Conservation (phyloP, 2,329 filamentous ascomycete species). For the Calonectria hawksworthii region DNA sequence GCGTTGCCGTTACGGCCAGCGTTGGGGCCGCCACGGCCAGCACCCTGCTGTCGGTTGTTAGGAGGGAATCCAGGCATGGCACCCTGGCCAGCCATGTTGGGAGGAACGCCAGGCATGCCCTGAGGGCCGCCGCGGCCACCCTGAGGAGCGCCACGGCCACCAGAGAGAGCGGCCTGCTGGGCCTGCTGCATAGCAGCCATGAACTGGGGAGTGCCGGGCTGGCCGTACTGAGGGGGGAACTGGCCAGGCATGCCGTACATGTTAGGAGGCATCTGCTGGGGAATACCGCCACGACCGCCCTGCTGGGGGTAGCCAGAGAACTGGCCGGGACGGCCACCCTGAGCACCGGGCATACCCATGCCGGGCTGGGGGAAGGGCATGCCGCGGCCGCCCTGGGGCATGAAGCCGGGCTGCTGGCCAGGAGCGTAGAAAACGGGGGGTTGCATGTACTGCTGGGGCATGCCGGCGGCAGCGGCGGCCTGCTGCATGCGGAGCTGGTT, state of each 20-base stretch:
- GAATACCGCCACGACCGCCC: constrained; percentile 88
- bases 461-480: constrained; percentile 89
- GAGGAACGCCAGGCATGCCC: constrained; percentile 80
- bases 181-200: constrained; percentile 87
- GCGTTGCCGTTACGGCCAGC: constrained; percentile 60
- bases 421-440: constrained; percentile 93
- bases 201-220: constrained; percentile 84
- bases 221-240: constrained; percentile 84
- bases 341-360: constrained; percentile 78
- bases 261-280: constrained; percentile 89
- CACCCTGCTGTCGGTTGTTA: constrained; percentile 67
- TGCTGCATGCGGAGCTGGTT: constrained; percentile 99
- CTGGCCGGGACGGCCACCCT: constrained; percentile 86
- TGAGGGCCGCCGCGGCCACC: constrained; percentile 73
- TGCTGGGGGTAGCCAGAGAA: constrained; percentile 90
- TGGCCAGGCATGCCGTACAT: constrained; percentile 86
- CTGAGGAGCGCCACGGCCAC: constrained; percentile 75
- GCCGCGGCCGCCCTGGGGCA: constrained; percentile 74
- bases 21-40: constrained; percentile 60
- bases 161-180: constrained; percentile 71
- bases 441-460: constrained; percentile 90
- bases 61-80: constrained; percentile 71
- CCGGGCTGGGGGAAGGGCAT: constrained; percentile 76
- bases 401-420: constrained; percentile 81
- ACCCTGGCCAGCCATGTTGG: constrained; percentile 67